phyloP scores from a whole-genome alignment of 73 alveolate species.

The Stentor coeruleus region DNA sequence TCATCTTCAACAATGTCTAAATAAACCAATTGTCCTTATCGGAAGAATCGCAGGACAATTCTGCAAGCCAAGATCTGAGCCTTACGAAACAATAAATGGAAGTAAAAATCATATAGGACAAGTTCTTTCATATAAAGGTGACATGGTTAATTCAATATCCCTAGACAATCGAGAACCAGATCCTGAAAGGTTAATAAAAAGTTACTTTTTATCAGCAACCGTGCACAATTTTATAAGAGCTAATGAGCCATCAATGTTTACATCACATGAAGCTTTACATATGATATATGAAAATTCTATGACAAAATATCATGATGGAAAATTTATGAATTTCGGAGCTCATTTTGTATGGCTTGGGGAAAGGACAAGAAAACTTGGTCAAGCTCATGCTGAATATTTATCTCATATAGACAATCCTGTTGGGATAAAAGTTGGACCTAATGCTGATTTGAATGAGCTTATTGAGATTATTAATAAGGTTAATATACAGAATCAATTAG shows the following conservation, averaged over 20 bases:
- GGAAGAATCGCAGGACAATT: conserved; percentile 56
- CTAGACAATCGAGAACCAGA: conserved; percentile 27
- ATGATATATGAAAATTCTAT: conserved; percentile 33
- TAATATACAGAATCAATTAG: conserved; percentile 35
- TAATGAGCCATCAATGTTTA: conserved; percentile 3
- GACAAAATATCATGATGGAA: neutral
- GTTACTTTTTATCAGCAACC: conserved; percentile 11
- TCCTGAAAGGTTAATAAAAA: conserved; percentile 37
- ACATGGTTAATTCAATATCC: conserved; percentile 28
- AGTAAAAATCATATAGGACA: too few relatives aligned
- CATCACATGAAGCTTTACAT: conserved; percentile 44
- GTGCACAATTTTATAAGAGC: neutral
- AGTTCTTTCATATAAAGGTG: conserved; percentile 33
- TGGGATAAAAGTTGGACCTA: conserved; percentile 48
- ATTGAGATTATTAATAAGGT: conserved; percentile 3
- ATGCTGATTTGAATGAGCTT: conserved; percentile 27
- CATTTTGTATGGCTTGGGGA: conserved; percentile 53
- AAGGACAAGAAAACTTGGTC: conserved; percentile 34
- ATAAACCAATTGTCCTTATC: conserved; percentile 29
- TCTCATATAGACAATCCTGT: conserved; percentile 43
- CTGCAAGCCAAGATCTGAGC: conserved; percentile 41
- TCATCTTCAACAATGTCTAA: neutral
- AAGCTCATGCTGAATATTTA: conserved; percentile 44
- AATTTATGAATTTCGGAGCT: neutral
- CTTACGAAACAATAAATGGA: conserved; percentile 12